These are phyloP conservation scores for Fusarium cyanostomum DNA, from an alignment of 2,329 filamentous ascomycete species.

Conservation along the genomic window DNA sequence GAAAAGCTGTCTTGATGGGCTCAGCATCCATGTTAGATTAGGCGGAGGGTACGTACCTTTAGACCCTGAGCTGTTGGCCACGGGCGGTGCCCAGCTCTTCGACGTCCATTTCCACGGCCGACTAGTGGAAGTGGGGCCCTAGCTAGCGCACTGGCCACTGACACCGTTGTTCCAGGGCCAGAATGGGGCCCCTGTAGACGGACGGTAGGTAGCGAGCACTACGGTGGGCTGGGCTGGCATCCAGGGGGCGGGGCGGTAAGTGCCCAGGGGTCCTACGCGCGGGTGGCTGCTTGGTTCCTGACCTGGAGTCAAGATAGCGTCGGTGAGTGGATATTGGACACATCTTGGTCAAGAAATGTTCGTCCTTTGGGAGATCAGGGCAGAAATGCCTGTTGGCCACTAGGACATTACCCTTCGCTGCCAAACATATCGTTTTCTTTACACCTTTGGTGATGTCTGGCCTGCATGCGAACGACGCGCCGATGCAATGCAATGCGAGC, in stretches of 20 bases:
- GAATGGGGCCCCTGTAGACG: conserved; percentile 27
- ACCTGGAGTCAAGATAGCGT: conserved; percentile 8
- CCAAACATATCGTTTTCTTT: not conserved
- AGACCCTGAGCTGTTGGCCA: conserved; percentile 26
- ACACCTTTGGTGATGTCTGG: conserved; percentile 5
- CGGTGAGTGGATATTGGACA: conserved; percentile 13
- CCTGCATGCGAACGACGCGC: conserved; percentile 30
- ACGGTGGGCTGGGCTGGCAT: conserved; percentile 16
- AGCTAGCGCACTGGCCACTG: conserved; percentile 24
- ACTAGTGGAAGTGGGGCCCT: conserved; percentile 13
- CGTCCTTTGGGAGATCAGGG: not conserved
- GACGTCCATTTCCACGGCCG: conserved; percentile 28
- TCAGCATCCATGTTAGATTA: conserved; percentile 39
- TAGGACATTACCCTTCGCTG: too few species aligned
- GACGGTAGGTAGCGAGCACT: conserved; percentile 35
- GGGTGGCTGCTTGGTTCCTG: conserved; percentile 31
- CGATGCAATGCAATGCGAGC: conserved; percentile 42
- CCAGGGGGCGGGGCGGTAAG: conserved; percentile 12
- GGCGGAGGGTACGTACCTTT: conserved; percentile 33
- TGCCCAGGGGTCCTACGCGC: conserved; percentile 30
- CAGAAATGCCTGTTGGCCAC: not conserved
- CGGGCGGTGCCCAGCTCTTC: not conserved
- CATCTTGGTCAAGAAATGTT: not conserved
- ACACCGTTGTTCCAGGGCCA: conserved; percentile 17
- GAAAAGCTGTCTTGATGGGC: conserved; percentile 35